Conservation (phyloP, 1,139 yeast genomes). For the Geotrichum cucujoidarum region DNA sequence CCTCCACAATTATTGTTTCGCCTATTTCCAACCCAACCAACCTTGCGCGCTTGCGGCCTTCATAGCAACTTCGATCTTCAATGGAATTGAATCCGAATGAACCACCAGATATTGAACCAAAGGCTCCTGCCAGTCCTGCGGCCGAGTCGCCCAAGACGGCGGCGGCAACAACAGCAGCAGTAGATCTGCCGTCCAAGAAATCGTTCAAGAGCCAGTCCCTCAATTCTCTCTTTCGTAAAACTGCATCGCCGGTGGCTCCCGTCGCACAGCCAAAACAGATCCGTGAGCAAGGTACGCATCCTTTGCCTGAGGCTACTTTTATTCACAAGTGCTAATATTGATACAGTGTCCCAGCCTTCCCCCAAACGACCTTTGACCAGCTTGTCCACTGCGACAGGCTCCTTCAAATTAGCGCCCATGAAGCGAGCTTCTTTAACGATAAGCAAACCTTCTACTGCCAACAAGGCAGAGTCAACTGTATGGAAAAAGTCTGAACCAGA, state of each 20-base stretch:
- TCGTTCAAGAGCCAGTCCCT: conserved; percentile 39
- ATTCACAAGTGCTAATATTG: conserved; percentile 12
- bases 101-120: background rate
- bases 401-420: conserved; percentile 35
- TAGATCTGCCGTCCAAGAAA: conserved; percentile 16
- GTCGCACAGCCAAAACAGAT: conserved; percentile 1
- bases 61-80: background rate
- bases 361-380: conserved; percentile 11
- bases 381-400: conserved; percentile 34
- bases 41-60: no score
- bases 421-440: conserved; percentile 24
- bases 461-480: conserved; percentile 9
- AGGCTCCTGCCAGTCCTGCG: background rate
- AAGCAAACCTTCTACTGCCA: conserved; percentile 5
- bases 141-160: background rate
- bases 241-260: conserved; percentile 14
- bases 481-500: conserved; percentile 11
- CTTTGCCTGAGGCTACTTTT: background rate
- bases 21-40: background rate
- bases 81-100: conserved; percentile 3
- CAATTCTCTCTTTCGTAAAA: conserved; percentile 33
- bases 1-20: background rate
- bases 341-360: conserved; percentile 4
- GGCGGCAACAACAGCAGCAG: background rate
- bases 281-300: conserved; percentile 1